These are phyloP conservation scores for Ambrosiella beaveri DNA, from an alignment of 2,329 filamentous ascomycete genomes.

Conservation along the genomic window DNA sequence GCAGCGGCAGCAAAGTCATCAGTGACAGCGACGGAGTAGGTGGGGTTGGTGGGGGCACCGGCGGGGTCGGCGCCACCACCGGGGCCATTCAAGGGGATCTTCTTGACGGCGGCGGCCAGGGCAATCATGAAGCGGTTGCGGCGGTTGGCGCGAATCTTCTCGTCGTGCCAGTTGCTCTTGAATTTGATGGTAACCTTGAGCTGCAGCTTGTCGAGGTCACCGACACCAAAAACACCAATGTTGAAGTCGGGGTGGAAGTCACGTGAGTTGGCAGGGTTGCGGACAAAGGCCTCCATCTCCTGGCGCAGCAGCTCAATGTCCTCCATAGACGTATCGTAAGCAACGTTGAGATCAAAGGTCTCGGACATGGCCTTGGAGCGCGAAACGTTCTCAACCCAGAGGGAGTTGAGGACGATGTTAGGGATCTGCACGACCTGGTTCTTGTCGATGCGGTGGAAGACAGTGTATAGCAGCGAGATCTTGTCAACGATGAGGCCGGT, in stretches of 20 bases:
- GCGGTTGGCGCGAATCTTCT: constrained; percentile 59
- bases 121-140: constrained; percentile 97
- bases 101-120: constrained; percentile 66
- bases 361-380: constrained; percentile 87
- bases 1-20: constrained; percentile 49
- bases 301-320: constrained; percentile 70
- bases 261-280: constrained; percentile 64
- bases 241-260: constrained; percentile 79
- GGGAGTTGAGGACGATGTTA: constrained; percentile 76
- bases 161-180: constrained; percentile 87
- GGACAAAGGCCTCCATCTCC: constrained; percentile 76
- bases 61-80: constrained; percentile 49
- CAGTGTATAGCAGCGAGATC: constrained; percentile 83
- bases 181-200: constrained; percentile 73
- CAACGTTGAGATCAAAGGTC: constrained; percentile 59
- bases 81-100: constrained; percentile 69
- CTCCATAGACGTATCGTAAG: constrained; percentile 75
- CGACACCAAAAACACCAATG: constrained; percentile 61
- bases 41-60: constrained; percentile 55
- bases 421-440: constrained; percentile 65
- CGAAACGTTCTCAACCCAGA: constrained; percentile 92
- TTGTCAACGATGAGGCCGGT: constrained; percentile 64
- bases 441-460: constrained; percentile 70
- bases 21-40: constrained; percentile 61
- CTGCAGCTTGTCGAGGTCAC: constrained; percentile 73